Percentiles rank a stretch among this genome's conserved stretches.
Evolutionary conservation across 768 basidiomycete species (phyloP).

Genomic region (Tephrocybe sp.): DNA sequence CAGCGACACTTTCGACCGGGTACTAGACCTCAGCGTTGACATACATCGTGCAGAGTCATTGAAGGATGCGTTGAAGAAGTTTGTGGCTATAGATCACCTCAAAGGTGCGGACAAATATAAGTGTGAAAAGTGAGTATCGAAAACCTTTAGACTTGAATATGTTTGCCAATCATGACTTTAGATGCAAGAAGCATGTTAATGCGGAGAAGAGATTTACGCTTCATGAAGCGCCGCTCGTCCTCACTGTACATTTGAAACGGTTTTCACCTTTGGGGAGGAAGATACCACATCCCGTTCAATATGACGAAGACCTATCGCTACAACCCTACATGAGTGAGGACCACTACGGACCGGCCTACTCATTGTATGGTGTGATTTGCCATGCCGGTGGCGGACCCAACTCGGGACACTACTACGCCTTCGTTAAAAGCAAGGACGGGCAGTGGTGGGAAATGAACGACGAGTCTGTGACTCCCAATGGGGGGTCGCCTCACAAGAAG

Average conservation of each 20-base stretch:
- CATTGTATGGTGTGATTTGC: slow-evolving; percentile 88
- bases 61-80: slow-evolving; percentile 75
- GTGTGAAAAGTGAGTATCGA: slow-evolving; percentile 85
- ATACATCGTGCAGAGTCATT: slow-evolving; percentile 64
- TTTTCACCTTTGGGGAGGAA: slow-evolving; percentile 92
- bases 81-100: slow-evolving; percentile 78
- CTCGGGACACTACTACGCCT: slow-evolving; percentile 94
- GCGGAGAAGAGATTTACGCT: slow-evolving; percentile 92
- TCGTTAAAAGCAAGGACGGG: slow-evolving; percentile 67
- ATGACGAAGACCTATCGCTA: slow-evolving; percentile 72
- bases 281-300: slow-evolving; percentile 74
- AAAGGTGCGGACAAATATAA: slow-evolving; percentile 96
- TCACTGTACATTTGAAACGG: slow-evolving; percentile 94
- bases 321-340: slow-evolving; percentile 83
- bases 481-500: slow-evolving; percentile 55
- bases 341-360: slow-evolving; percentile 75
- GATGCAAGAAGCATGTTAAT: slow-evolving; percentile 89
- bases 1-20: slow-evolving; percentile 95
- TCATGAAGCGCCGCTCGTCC: slow-evolving; percentile 81
- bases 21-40: slow-evolving; percentile 92
- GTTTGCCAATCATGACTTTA: slow-evolving; percentile 28
- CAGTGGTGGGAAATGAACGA: slow-evolving; percentile 96
- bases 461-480: slow-evolving; percentile 57
- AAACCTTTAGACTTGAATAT: not conserved
- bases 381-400: slow-evolving; percentile 93